A percentile compares a stretch with the other conserved stretches of the same genome.
Conservation (phyloP, 768 basidiomycete genomes). For the Boletellus ananiceps region DNA sequence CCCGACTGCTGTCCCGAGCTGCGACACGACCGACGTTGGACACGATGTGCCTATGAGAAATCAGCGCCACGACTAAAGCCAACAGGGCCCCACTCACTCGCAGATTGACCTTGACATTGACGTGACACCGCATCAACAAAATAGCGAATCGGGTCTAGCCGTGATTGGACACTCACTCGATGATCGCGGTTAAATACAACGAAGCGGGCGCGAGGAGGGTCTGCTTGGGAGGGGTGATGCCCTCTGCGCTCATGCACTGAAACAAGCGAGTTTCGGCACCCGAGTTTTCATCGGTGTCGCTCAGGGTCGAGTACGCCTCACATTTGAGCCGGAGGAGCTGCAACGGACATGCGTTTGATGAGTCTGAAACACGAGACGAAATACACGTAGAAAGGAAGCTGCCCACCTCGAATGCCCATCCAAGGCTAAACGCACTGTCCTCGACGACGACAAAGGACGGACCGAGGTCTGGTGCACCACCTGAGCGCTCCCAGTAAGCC, state of each 20-base stretch:
- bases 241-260: slow-evolving; percentile 54
- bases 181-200: slow-evolving; percentile 85
- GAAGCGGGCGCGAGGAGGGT: slow-evolving; percentile 74
- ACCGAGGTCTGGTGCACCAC: slow-evolving; percentile 31
- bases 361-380: slow-evolving; percentile 5
- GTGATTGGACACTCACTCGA: slow-evolving; percentile 65
- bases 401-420: slow-evolving; percentile 70
- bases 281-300: slow-evolving; percentile 74
- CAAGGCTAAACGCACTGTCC: slow-evolving; percentile 61
- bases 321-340: slow-evolving; percentile 82
- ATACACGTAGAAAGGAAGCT: neutral
- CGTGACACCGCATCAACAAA: slow-evolving; percentile 24
- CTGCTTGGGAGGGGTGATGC: slow-evolving; percentile 47
- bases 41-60: slow-evolving; percentile 63
- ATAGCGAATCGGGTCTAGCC: slow-evolving; percentile 12
- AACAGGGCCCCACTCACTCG: slow-evolving; percentile 57
- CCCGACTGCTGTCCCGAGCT: slow-evolving; percentile 78
- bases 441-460: slow-evolving; percentile 34
- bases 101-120: slow-evolving; percentile 60
- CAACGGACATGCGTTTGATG: slow-evolving; percentile 2
- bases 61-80: slow-evolving; percentile 1
- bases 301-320: slow-evolving; percentile 82
- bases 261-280: slow-evolving; percentile 58
- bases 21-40: slow-evolving; percentile 81
- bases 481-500: slow-evolving; percentile 80